Percentiles rank a stretch among this genome's conserved stretches.
Conservation (phyloP, 2,329 filamentous ascomycete species). For the Exserohilum rostratum region DNA sequence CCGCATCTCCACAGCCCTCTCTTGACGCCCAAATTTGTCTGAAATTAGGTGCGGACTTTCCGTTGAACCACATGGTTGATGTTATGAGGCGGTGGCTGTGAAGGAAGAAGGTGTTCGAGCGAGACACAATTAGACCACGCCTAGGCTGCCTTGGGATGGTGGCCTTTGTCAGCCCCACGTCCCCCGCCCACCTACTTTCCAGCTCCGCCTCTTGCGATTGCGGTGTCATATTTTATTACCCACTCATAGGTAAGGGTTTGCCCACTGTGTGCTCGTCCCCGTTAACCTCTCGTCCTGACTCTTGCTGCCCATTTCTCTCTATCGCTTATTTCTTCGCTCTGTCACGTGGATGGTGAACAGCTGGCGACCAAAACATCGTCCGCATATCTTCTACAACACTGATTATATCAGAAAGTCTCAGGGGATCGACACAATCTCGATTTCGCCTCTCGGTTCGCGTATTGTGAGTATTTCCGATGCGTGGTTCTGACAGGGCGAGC, state of each 20-base stretch:
- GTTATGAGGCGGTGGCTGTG: conserved; percentile 17
- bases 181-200: not conserved
- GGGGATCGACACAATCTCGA: not conserved
- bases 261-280: not conserved
- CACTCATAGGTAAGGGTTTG: not conserved
- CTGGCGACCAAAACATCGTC: not conserved
- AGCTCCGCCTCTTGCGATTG: not conserved
- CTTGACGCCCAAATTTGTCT: not conserved
- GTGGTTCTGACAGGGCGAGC: not conserved
- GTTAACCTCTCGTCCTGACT: no score
- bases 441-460: not conserved
- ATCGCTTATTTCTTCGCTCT: no score
- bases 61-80: conserved; percentile 1
- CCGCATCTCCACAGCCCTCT: not conserved
- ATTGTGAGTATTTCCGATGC: not conserved
- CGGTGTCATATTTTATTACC: not conserved
- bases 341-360: not conserved
- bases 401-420: no score
- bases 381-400: not conserved
- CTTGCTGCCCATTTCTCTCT: not conserved
- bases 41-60: not conserved
- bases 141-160: conserved; percentile 12
- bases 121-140: conserved; percentile 16
- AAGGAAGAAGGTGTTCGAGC: conserved; percentile 4
- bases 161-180: conserved; percentile 3